Conservation (phyloP, 140 eudicot species). For the Senecio squalidus region DNA sequence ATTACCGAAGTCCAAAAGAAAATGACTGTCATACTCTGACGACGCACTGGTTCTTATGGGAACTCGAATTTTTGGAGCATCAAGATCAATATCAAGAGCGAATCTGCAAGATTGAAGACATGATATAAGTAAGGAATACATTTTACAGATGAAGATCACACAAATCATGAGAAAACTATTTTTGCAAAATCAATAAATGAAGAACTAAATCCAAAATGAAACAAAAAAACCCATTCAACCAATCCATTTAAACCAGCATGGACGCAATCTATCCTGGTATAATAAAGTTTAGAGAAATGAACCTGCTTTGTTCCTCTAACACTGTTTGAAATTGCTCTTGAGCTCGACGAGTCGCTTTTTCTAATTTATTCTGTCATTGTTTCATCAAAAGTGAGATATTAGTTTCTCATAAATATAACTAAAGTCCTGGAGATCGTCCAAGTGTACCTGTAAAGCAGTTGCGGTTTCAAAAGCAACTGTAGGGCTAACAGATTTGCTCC, state of each 20-base stretch:
- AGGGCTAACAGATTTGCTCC: slow-evolving; percentile 97
- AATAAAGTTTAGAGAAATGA: slow-evolving; percentile 12
- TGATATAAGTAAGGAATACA: not conserved
- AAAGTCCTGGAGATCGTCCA: not conserved
- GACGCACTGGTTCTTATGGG: slow-evolving; percentile 55
- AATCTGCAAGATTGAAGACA: slow-evolving; percentile 49
- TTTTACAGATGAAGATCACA: too few relatives aligned
- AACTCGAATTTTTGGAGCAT: slow-evolving; percentile 96
- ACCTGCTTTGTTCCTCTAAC: slow-evolving; percentile 98
- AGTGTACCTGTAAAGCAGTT: slow-evolving; percentile 83
- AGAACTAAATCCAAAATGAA: not conserved
- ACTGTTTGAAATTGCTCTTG: slow-evolving; percentile 99
- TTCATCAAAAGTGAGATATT: slow-evolving; percentile 13
- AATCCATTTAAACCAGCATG: slow-evolving; percentile 9
- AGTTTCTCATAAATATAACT: slow-evolving; percentile 10
- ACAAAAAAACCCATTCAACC: too few relatives aligned
- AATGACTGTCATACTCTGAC: slow-evolving; percentile 59
- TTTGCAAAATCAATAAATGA: not conserved
- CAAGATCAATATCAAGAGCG: slow-evolving; percentile 96
- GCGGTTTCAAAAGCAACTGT: slow-evolving; percentile 97
- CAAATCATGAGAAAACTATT: not conserved
- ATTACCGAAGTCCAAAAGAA: slow-evolving; percentile 94
- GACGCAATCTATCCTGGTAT: slow-evolving; percentile 6
- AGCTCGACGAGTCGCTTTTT: slow-evolving; percentile 90
- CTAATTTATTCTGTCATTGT: slow-evolving; percentile 71